phyloP scores from a whole-genome alignment of 176 grass and related monocot genomes.

The Rhynchospora tenuis region DNA sequence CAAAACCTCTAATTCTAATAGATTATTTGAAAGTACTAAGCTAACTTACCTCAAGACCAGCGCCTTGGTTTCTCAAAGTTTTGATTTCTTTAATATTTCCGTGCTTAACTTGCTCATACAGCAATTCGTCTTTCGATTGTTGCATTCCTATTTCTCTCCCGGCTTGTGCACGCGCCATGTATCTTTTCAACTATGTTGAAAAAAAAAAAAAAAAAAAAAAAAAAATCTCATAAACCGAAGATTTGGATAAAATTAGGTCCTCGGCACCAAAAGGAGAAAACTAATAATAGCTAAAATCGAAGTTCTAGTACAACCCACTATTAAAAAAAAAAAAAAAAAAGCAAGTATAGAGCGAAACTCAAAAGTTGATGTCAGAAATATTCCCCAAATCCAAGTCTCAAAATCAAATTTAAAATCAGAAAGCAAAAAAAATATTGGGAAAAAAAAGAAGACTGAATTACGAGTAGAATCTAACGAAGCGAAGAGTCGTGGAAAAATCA shows the following conservation, averaged over 20 bases:
- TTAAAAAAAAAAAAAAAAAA: too few relatives aligned
- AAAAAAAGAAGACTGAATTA: background rate
- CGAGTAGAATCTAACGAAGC: background rate
- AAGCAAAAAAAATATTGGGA: background rate
- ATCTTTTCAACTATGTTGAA: too few relatives aligned
- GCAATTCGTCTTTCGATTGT: conserved; percentile 84
- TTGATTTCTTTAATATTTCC: conserved; percentile 76
- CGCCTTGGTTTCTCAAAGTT: conserved; percentile 49
- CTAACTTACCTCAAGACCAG: conserved; percentile 53
- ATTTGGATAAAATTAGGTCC: background rate
- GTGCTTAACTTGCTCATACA: conserved; percentile 87
- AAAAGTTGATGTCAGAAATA: too few relatives aligned
- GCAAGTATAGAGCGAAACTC: too few relatives aligned
- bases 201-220: too few relatives aligned
- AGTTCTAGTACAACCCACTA: too few relatives aligned
- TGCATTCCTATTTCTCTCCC: conserved; percentile 54
- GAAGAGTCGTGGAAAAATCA: background rate
- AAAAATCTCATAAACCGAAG: too few relatives aligned
- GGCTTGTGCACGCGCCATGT: too few relatives aligned
- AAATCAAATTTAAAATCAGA: background rate
- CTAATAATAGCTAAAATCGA: too few relatives aligned
- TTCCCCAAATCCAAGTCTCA: conserved; percentile 12
- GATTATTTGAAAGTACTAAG: background rate
- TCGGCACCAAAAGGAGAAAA: background rate
- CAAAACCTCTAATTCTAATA: background rate